Base-by-base conservation (phyloP, 495 filamentous ascomycete genomes). In the Copromyces sp. region DNA sequence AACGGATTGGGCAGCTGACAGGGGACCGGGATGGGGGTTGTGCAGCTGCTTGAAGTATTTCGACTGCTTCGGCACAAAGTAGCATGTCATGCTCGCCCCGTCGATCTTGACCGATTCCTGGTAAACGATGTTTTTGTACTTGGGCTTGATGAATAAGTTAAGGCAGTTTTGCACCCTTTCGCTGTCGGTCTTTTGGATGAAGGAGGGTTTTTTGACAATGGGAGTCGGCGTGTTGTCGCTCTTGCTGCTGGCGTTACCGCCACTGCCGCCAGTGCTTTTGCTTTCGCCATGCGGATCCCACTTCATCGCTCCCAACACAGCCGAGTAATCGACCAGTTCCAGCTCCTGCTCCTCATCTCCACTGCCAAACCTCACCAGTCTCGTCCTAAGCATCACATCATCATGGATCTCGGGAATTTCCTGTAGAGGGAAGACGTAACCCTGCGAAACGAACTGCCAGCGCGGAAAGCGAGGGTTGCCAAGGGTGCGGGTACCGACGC, bases 101-200 rank as follows among this genome's bases (percentile, higher is more conserved):
- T 80, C 79, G 61, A 80, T 59, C 70, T 81, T 80, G 41, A 74
- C 37, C 2, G 76, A 61, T n/a, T 78, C 73, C 24, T 81, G 77
- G 73, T 68, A 80, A 5, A 73, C 11, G 3, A 70, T 17, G 0
- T 11, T 9, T 17, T 40, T 39, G 47, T 78, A 79, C 53, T 81
- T 76, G 1, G 5, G 1, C 70, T 79, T 78, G 40, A 59, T 73
- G 74, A 81, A 80, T 0, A 80, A 71, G 68, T 80, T 80, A 11
- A 71, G 75, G 75, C 79, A 80, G 40, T 77, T 77, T 32, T 78
- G 73, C 3, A 78, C 70, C 0, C 79, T 70, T 24, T 78, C 72
- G 32, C 71, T 78, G 29, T 74, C 72, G 7, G 78, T 75, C 61
- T 74, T 78, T 17, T 38, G 38, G 32, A 81, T 74, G 53, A 75